phyloP scores from a whole-genome alignment of 345 rosid genomes.

The Orychophragmus violaceus region DNA sequence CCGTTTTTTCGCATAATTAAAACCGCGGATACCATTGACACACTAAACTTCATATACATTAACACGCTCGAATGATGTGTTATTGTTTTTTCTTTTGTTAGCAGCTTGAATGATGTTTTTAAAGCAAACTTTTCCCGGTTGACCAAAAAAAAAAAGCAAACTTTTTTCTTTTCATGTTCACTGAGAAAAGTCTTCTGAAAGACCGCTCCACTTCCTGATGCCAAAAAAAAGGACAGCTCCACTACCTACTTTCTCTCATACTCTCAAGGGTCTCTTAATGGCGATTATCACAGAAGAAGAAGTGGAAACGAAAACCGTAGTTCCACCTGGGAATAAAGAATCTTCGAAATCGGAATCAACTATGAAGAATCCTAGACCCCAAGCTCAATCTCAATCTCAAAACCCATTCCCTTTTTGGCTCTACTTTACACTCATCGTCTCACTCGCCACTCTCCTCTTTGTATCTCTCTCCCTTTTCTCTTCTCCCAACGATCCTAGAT shows the following conservation, averaged over 20 bases:
- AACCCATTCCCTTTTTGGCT: slow-evolving; percentile 78
- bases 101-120: not conserved
- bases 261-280: slow-evolving; percentile 34
- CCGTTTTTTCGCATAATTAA: too few relatives aligned
- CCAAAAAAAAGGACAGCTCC: too few relatives aligned
- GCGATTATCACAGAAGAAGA: slow-evolving; percentile 74
- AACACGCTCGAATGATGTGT: too few relatives aligned
- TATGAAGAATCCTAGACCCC: slow-evolving; percentile 18
- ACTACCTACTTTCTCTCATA: too few relatives aligned
- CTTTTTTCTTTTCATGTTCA: slow-evolving; percentile 4
- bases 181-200: not conserved
- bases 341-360: too few relatives aligned
- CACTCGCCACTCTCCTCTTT: slow-evolving; percentile 50
- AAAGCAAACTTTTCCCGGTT: not conserved
- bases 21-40: too few relatives aligned
- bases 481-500: slow-evolving; percentile 52
- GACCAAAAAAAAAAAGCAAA: too few relatives aligned
- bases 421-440: slow-evolving; percentile 52
- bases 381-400: slow-evolving; percentile 33
- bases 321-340: slow-evolving; percentile 13
- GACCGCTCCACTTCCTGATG: slow-evolving; percentile 1
- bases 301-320: slow-evolving; percentile 25
- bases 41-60: too few relatives aligned
- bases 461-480: slow-evolving; percentile 40
- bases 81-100: too few relatives aligned